Conservation (phyloP, 2,329 filamentous ascomycete genomes). For the Lachnellula cervina region DNA sequence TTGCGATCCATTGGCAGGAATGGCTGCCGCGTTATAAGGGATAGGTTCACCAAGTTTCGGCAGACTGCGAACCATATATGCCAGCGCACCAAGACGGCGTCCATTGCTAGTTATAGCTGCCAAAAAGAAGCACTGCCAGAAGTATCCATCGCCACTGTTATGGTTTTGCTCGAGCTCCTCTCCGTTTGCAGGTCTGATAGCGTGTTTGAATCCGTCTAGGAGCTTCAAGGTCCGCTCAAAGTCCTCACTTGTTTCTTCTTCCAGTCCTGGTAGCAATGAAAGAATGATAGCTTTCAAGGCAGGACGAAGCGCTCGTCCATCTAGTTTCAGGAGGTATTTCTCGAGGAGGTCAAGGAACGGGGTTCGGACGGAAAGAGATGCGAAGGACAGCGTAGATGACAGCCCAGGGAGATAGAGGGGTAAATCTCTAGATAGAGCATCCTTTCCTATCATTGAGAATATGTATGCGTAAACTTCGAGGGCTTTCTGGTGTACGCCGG, state of each 20-base stretch:
- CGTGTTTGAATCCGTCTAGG: constrained; percentile 69
- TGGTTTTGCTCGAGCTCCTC: constrained; percentile 48
- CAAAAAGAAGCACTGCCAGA: constrained; percentile 97
- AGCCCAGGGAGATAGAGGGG: constrained; percentile 86
- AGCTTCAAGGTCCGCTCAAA: constrained; percentile 83
- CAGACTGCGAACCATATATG: constrained; percentile 75
- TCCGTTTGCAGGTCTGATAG: constrained; percentile 52
- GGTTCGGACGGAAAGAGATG: constrained; percentile 83
- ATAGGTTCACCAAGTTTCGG: constrained; percentile 59
- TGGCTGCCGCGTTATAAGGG: constrained; percentile 28
- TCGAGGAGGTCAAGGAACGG: constrained; percentile 82
- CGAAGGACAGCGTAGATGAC: constrained; percentile 85
- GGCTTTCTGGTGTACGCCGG: constrained; percentile 95
- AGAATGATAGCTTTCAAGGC: constrained; percentile 88
- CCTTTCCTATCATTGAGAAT: constrained; percentile 77
- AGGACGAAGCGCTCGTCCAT: constrained; percentile 68
- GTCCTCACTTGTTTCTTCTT: constrained; percentile 96
- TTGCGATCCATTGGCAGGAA: constrained; percentile 26
- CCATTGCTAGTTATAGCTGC: constrained; percentile 86
- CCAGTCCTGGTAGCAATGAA: constrained; percentile 82
- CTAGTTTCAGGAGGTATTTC: constrained; percentile 68
- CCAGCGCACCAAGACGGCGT: constrained; percentile 78
- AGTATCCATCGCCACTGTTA: constrained; percentile 73
- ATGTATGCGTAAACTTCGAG: constrained; percentile 90
- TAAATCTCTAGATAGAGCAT: constrained; percentile 76